Evolutionary conservation across 192 early-diverging fungal species (phyloP), one percentile per base, ranked within the genome.

Genomic region (Backusella parvicylindrica): DNA sequence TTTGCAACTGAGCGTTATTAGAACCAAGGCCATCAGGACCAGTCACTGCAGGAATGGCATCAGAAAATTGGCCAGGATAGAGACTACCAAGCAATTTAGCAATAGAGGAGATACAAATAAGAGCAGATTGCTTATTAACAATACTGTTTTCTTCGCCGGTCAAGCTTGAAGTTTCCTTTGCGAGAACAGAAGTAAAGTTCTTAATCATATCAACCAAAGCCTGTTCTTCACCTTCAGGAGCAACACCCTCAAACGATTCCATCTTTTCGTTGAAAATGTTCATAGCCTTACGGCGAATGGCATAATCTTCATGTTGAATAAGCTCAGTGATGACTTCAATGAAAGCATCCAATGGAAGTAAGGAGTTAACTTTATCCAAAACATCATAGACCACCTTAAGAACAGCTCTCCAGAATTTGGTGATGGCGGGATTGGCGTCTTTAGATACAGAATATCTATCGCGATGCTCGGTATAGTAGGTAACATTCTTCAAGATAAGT

Each of bases 31-130:
- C 79, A 1, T 82, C 31, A 4, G 56, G 2, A 43, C 87, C 86
- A 49, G 88, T 82, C 50, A 94, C 72, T 1, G 77, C 43, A 13
- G 76, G 83, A 21, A 95, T 72, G n/a, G 91, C 77, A 8, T 81
- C 76, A 9, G 86, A 74, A 75, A 95, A 95, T 73, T 87, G 82
- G 18, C 83, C 84, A 15, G 91, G 86, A 30, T 91, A 88, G 18
- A 76, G 76, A 33, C 82, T 77, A 11, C 90, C 93, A 80, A 94
- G 90, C 30, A 83, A 75, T 26, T 84, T 86, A 11, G 91, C 89
- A 49, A 97, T 86, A 28, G 92, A 88, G 9, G 92, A 86, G 35
- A 98, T 75, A 78, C 95, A 96, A 56, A 92, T 73, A 40, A 98
- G 79, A 18, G 92, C 93, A 0, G 91, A 85, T 80, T 96, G 93